A percentile compares a stretch with the other conserved stretches of the same genome.
These are phyloP conservation scores for Trichophyton simii DNA, from an alignment of 2,329 filamentous ascomycete species.

Conservation along the genomic window DNA sequence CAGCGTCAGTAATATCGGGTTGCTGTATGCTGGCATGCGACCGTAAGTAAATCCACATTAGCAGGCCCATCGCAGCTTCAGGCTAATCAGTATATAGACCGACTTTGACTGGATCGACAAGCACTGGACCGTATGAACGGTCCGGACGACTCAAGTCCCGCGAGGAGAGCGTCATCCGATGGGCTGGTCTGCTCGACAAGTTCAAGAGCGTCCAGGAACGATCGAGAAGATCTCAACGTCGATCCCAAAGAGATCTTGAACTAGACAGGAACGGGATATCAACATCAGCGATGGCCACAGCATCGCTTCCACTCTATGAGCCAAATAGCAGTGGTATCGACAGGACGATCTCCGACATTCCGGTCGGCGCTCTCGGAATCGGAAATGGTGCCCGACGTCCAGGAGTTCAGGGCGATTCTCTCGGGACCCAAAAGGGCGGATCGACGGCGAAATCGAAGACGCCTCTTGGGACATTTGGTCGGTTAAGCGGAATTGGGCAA, in stretches of 20 bases:
- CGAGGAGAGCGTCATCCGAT: constrained; percentile 75
- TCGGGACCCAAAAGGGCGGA: constrained; percentile 34
- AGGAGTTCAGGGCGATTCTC: constrained; percentile 19
- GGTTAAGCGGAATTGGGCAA: constrained; percentile 58
- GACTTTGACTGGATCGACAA: neutral
- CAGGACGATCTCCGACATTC: constrained; percentile 24
- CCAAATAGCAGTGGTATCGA: constrained; percentile 19
- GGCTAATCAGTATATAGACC: neutral
- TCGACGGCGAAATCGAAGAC: constrained; percentile 47
- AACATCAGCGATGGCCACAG: constrained; percentile 16
- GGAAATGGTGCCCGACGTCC: constrained; percentile 10
- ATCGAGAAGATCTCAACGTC: constrained; percentile 57
- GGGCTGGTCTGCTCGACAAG: constrained; percentile 87
- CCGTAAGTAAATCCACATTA: constrained; percentile 45
- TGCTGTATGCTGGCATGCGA: constrained; percentile 70
- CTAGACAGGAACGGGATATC: constrained; percentile 36
- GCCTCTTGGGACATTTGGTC: constrained; percentile 56
- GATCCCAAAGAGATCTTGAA: constrained; percentile 35
- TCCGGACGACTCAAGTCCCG: constrained; percentile 60
- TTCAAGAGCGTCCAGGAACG: constrained; percentile 85
- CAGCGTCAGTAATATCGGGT: constrained; percentile 92
- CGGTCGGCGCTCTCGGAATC: constrained; percentile 18
- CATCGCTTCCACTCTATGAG: constrained; percentile 12
- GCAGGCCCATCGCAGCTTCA: neutral
- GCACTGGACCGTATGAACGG: constrained; percentile 49